A percentile compares a stretch with the other conserved stretches of the same genome.
phyloP scores from a whole-genome alignment of 2,329 filamentous ascomycete species.

The Xylariaceae sp. region DNA sequence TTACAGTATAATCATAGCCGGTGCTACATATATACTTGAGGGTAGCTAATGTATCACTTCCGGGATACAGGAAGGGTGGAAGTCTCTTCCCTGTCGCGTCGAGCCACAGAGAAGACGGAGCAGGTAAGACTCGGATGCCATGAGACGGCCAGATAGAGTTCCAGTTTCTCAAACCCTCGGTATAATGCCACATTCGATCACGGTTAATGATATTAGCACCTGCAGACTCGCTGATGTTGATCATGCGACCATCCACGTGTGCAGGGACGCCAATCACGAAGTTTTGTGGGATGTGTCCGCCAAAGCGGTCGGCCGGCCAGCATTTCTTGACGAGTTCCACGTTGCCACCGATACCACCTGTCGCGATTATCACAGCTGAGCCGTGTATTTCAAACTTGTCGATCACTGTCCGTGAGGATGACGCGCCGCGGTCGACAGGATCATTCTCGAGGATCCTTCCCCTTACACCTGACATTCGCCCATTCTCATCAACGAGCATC shows the following conservation, averaged over 20 bases:
- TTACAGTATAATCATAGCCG: slow-evolving; percentile 55
- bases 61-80: slow-evolving; percentile 55
- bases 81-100: slow-evolving; percentile 59
- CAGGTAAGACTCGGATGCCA: slow-evolving; percentile 59
- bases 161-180: slow-evolving; percentile 61
- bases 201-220: slow-evolving; percentile 58
- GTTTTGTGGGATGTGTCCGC: slow-evolving; percentile 51
- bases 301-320: slow-evolving; percentile 58
- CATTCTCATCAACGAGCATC: slow-evolving; percentile 51
- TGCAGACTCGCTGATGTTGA: slow-evolving; percentile 50
- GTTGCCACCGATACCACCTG: slow-evolving; percentile 60
- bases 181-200: slow-evolving; percentile 67
- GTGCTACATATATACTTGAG: slow-evolving; percentile 59
- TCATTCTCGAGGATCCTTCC: slow-evolving; percentile 54
- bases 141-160: slow-evolving; percentile 60
- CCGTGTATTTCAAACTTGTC: slow-evolving; percentile 54
- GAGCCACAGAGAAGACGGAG: slow-evolving; percentile 61
- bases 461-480: slow-evolving; percentile 51
- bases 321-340: slow-evolving; percentile 57
- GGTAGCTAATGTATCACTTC: slow-evolving; percentile 56
- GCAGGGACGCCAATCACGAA: slow-evolving; percentile 62
- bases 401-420: slow-evolving; percentile 46
- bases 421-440: slow-evolving; percentile 48
- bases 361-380: slow-evolving; percentile 52
- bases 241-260: slow-evolving; percentile 64